Evolutionary conservation across 441 rosid genomes (phyloP).

Genomic region (Aleurites moluccanus): DNA sequence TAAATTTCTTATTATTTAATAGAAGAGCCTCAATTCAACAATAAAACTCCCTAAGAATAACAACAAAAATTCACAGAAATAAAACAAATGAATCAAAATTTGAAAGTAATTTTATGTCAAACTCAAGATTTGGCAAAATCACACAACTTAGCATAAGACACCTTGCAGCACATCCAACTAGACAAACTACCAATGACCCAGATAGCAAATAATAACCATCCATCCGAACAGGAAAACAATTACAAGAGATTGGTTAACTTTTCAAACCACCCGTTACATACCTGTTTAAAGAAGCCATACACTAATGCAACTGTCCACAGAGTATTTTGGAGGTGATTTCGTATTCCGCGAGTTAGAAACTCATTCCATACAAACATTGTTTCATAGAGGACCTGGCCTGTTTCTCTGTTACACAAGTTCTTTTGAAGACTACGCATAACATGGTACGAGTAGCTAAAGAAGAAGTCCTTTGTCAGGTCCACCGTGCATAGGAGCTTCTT

Average conservation of each 20-base stretch:
- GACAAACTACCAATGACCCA: conserved; percentile 6
- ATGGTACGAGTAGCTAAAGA: conserved; percentile 95
- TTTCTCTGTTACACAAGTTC: conserved; percentile 67
- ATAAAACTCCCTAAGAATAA: background rate
- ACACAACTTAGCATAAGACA: background rate
- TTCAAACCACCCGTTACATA: conserved; percentile 29
- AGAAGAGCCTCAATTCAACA: background rate
- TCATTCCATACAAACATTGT: conserved; percentile 99
- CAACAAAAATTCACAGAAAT: background rate
- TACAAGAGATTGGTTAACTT: background rate
- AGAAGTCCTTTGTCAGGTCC: conserved; percentile 99
- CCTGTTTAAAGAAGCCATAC: conserved; percentile 97
- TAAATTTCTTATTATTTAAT: background rate
- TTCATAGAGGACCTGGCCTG: conserved; percentile 71
- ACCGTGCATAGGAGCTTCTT: conserved; percentile 89
- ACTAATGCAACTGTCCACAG: conserved; percentile 97
- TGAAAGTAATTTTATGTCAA: background rate
- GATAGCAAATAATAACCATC: background rate
- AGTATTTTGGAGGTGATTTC: conserved; percentile 82
- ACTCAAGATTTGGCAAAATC: background rate
- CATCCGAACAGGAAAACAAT: background rate
- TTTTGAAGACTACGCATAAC: conserved; percentile 93
- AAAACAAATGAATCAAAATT: conserved; percentile 5
- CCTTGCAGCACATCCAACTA: background rate
- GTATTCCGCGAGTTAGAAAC: conserved; percentile 86